Conservation (phyloP, 129 eudicot genomes). For the Apium graveolens region DNA sequence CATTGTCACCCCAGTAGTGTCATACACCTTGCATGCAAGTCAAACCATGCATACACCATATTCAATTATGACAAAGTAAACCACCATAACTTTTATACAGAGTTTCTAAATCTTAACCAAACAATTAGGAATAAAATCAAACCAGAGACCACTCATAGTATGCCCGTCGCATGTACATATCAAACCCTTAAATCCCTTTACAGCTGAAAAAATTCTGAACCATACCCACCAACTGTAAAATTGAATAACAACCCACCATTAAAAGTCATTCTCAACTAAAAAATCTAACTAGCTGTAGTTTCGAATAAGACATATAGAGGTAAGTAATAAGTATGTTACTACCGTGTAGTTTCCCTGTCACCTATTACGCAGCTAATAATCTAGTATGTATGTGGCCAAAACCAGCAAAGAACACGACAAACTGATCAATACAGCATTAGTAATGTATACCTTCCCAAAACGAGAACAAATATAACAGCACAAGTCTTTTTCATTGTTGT, state of each 20-base stretch:
- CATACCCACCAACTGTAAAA: neutral
- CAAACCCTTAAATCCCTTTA: too few species aligned
- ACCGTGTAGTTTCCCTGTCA: neutral
- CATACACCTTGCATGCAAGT: neutral
- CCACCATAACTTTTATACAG: neutral
- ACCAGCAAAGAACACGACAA: neutral
- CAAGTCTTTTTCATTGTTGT: too few species aligned
- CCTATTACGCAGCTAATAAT: too few species aligned
- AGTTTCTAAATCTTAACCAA: neutral
- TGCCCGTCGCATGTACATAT: too few species aligned
- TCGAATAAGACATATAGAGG: neutral
- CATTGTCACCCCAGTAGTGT: neutral
- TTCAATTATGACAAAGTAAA: too few species aligned
- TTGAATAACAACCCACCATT: neutral
- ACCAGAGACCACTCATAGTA: neutral
- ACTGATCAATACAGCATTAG: neutral
- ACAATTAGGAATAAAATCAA: neutral
- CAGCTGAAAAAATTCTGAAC: neutral
- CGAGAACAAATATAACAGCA: too few species aligned
- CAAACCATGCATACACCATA: neutral
- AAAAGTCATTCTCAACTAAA: neutral
- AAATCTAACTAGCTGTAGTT: neutral
- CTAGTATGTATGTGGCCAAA: neutral
- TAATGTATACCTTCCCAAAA: too few species aligned
- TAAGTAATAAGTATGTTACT: neutral